Evolutionary conservation across 2,329 filamentous ascomycete genomes (phyloP), one percentile per base, ranked within the genome.

Genomic region (Sporothrix sp.): DNA sequence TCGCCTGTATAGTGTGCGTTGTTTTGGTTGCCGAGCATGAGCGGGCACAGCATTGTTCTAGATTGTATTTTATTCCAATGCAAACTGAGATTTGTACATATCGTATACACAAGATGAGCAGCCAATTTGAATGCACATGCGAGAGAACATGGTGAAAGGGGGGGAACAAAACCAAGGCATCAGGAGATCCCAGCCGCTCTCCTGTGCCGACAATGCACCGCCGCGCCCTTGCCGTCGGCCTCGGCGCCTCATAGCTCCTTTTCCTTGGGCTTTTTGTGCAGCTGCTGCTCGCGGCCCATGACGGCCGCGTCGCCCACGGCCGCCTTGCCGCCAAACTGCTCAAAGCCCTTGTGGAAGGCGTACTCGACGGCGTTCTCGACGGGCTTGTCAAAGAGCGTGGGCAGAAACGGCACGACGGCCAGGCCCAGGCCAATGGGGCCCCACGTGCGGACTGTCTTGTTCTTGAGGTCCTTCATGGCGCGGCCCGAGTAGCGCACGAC

Each of bases 291-390:
- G 51, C 74, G 69, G 20, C 80, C 80, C 3, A 69, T 79, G 7
- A 65, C 55, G 1, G 78, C 78, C 16, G 76, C 64, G 51, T 76
- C 62, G 10, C 78, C 79, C 3, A 83, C 78, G 25, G 71, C 75
- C 1, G 66, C 58, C 32, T 73, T 66, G 1, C 80, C 90, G 3
- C 87, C 89, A 52, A 88, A 76, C 1, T 77, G 64, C 62, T 82
- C 77, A 62, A 96, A 93, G 0, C 77, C 85, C 59, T 82, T 86
- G 61, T 95, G 86, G 70, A 97, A 97, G 3, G 77, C 66, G 84
- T 84, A 96, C 62, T 97, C 90, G 0, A 95, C 87, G 0, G 86
- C 88, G 56, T 88, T 78, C 68, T 97, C 93, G 7, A 98, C 88
- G 1, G 93, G 91, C 65, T 95, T 78, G 62, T 98, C 90, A 59